A percentile compares a stretch with the other conserved stretches of the same genome.
These are phyloP conservation scores for Linnemannia zychae DNA, from an alignment of 192 early-diverging fungal species.

Conservation along the genomic window DNA sequence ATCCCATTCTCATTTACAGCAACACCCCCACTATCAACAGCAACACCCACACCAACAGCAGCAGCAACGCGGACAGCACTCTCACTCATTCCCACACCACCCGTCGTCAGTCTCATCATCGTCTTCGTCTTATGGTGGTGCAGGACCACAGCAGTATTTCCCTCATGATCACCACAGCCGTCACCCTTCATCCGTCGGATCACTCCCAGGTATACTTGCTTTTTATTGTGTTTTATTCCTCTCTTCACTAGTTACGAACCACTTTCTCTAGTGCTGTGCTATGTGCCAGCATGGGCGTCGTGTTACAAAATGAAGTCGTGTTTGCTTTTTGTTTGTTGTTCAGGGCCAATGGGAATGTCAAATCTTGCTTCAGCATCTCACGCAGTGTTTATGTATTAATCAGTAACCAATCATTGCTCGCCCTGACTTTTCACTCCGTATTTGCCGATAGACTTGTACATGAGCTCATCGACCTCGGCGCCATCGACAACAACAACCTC, in stretches of 20 bases:
- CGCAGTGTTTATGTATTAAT: neutral
- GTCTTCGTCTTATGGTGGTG: conserved; percentile 7
- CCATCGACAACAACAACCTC: conserved; percentile 44
- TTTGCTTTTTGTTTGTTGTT: neutral
- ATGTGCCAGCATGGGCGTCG: neutral
- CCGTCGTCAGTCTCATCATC: neutral
- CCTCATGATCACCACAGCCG: conserved; percentile 28
- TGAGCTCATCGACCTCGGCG: conserved; percentile 40
- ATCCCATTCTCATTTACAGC: conserved; percentile 4
- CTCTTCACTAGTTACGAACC: neutral
- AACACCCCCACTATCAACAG: neutral
- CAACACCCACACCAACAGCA: conserved; percentile 1
- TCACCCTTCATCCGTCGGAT: conserved; percentile 35
- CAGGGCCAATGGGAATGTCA: neutral
- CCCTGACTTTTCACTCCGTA: neutral
- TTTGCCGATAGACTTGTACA: conserved; percentile 31
- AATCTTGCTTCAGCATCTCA: neutral
- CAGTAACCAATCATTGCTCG: neutral
- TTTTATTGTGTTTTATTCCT: neutral
- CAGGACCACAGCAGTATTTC: conserved; percentile 20
- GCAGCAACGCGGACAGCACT: conserved; percentile 8
- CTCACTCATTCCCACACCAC: neutral
- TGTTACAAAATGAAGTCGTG: neutral
- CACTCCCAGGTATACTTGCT: conserved; percentile 31
- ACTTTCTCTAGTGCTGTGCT: neutral